A percentile compares a stretch with the other conserved stretches of the same genome.
Conservation (phyloP, 129 eudicot species). For the Arctium minus region DNA sequence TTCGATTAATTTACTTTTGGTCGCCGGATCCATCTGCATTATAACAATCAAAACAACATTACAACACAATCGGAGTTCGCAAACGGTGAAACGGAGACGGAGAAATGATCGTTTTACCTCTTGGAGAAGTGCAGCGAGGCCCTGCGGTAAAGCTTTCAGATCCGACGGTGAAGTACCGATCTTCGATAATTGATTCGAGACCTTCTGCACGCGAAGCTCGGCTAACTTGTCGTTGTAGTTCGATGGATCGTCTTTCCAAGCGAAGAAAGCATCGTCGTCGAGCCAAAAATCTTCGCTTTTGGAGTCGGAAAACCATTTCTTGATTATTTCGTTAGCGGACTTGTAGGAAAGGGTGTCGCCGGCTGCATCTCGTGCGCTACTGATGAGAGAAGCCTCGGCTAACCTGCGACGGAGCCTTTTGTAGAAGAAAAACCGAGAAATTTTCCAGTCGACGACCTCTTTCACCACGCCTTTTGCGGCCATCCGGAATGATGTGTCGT, state of each 20-base stretch:
- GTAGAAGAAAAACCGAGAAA: slow-evolving; percentile 71
- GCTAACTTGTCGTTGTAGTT: slow-evolving; percentile 59
- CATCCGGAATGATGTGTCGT: slow-evolving; percentile 89
- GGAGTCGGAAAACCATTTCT: slow-evolving; percentile 63
- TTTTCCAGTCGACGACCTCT: slow-evolving; percentile 71
- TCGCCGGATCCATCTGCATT: slow-evolving; percentile 67
- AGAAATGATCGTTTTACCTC: slow-evolving; percentile 38
- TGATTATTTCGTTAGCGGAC: slow-evolving; percentile 59
- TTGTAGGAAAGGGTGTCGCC: slow-evolving; percentile 63
- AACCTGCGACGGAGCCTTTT: slow-evolving; percentile 67
- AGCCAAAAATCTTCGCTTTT: slow-evolving; percentile 45
- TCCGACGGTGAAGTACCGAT: slow-evolving; percentile 54
- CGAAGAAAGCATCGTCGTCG: slow-evolving; percentile 68
- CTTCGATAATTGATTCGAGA: slow-evolving; percentile 48
- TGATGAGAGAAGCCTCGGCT: slow-evolving; percentile 54
- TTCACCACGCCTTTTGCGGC: slow-evolving; percentile 80
- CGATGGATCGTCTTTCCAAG: slow-evolving; percentile 56
- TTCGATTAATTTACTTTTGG: slow-evolving; percentile 45
- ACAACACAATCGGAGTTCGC: background rate
- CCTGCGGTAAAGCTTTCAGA: slow-evolving; percentile 74
- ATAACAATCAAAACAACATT: background rate
- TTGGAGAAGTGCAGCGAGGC: slow-evolving; percentile 62
- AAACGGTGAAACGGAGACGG: background rate
- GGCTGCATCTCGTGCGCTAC: slow-evolving; percentile 54
- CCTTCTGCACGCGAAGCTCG: slow-evolving; percentile 61